Evolutionary conservation across 345 rosid species (phyloP), one percentile per base, ranked within the genome.

Genomic region (Eucalyptus tenuipes): DNA sequence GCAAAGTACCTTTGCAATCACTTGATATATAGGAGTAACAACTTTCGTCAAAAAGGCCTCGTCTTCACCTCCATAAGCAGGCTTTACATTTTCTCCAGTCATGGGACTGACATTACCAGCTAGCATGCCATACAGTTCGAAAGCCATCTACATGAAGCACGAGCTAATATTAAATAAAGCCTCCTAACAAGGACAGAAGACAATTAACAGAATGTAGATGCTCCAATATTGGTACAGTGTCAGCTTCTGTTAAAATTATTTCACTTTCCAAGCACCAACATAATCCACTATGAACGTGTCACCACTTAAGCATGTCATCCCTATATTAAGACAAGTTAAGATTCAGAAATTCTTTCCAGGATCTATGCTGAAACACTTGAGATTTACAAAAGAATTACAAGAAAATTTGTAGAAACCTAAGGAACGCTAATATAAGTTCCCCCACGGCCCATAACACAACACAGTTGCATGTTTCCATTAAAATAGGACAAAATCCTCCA

Each of bases 31-130:
- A 87, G 99, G 99, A 87, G 98, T 94, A 88, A 97, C 98, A 87
- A 98, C 99, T 94, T 95, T 95, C 49, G 68, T 94, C 95, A 98
- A 89, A 94, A 97, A 98, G 88, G 99, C 99, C 91, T 98, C 99
- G 85, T 98, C 97, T 91, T 95, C 99, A 68, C 99, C 99, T 89
- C 99, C 99, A 93, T 98, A 98, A 59, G 98, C 98, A 84, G 99
- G 99, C 92, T 95, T 96, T 61, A 97, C 96, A 93, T 98, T 96
- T 92, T 98, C 99, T 71, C 99, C 99, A 1, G 99, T 98, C 98
- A 94, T 94, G 57, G 99, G 97, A 93, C 99, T 98, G 88, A 98
- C 97, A 90, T 95, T 97, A 88, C 99, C 99, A 91, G 99, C 99
- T 88, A 98, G 95, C 98, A 97, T 95, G 59, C 98, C 99, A 94